Evolutionary conservation across 2,329 filamentous ascomycete species (phyloP), one percentile per base, ranked within the genome.

Genomic region (Penicillium polonicum): DNA sequence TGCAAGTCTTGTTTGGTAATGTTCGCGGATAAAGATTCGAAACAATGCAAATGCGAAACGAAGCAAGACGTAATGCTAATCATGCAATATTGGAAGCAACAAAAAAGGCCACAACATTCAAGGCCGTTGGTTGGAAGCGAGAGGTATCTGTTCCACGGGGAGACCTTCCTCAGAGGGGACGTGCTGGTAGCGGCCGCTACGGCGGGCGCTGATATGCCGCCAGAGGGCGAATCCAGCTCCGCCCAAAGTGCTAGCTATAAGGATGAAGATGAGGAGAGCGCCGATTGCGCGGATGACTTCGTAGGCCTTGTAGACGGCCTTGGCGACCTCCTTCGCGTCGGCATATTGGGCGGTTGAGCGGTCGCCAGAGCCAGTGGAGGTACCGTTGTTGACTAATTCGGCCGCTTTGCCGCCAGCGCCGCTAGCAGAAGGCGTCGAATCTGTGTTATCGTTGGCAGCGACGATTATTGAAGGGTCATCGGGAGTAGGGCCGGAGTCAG

Each of bases 221-320:
- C 63, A 68, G n/a, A 64, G 25, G 21, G 61, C 65, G 15, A 59
- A 60, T 38, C 67, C 39, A 15, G 67, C 52, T 19, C 69, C 70
- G n/a, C 64, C 62, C 29, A 69, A 31, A 6, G 65, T 62, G 52
- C 66, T 65, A 2, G 55, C 41, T n/a, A 68, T 36, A 36, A 71
- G 46, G 38, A 73, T 61, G 52, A 72, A 65, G 23, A 74, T 65
- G 39, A 74, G 44, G 4, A 74, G 52, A 21, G 64, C 66, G 4
- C 71, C 68, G 2, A 73, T 58, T 15, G 66, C 67, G 43, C 64
- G 68, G 23, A 74, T 64, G 25, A 73, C 57, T 15, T 73, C 69
- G 56, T 69, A 71, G 9, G 71, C 71, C 58, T 67, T 66, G 57
- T 61, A 64, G 27, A 68, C 64, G 4, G 68, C 59, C 46, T 68